Evolutionary conservation across 805 yeast genomes (phyloP), one percentile per base, ranked within the genome.

Genomic region (Suhomyces sp.): DNA sequence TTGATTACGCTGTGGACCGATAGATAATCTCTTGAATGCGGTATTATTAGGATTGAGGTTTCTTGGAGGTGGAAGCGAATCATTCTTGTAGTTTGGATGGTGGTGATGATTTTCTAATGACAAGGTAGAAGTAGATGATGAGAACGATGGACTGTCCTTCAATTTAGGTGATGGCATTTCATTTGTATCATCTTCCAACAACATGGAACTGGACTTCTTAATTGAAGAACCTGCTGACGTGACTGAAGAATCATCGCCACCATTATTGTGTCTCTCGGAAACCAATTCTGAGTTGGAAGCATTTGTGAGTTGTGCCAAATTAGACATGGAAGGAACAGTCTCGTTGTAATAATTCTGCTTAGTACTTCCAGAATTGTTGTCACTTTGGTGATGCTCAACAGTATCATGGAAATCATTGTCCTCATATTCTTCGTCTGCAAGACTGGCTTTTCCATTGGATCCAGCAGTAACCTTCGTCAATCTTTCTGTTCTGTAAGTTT

Each of bases 401-500:
- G 56, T 40, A 32, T 57, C 64, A 31, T 48, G 54, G 44, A 44
- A 35, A 19, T 42, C 37, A 19, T 38, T 36, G 17, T 42, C 51
- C 24, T 44, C 41, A 33, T 50, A 50, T 24, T 59, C 59, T 25
- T 56, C 53, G 11, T 46, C 47, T 15, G 37, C 33, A 32, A 13
- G 21, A 5, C 18, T 19, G 11, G 26, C 6, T 21, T 33, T 33
- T 8, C 36, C 36, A 13, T 24, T 9, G 17, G 13, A 28, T 15
- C 56, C 50, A 28, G 76, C 79, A 3, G 80, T 65, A 35, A 77
- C 83, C 44, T 68, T 66, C 38, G 85, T 77, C 48, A 85, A 68
- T 49, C 83, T 73, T 53, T 83, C 90, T 14, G 93, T 81, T 63
- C 95, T 76, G 56, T 83, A 84, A 39, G 81, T 79, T 54, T 84